Conservation (phyloP, 257 asterid species). For the Leonotis leonurus region DNA sequence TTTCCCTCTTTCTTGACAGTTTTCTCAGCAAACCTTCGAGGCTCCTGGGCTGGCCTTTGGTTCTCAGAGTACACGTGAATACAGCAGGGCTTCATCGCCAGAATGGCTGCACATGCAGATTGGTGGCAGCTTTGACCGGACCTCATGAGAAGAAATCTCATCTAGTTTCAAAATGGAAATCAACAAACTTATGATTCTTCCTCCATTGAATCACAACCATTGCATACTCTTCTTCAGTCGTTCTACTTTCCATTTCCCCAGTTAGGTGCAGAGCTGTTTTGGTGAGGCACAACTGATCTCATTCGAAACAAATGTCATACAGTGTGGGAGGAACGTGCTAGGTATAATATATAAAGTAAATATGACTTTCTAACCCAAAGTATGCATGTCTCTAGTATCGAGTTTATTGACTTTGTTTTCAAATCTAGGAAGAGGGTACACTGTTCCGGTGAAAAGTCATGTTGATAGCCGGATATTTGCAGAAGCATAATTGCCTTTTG, state of each 20-base stretch:
- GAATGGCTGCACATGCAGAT: constrained; percentile 96
- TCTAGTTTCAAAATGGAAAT: background rate
- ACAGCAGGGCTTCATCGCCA: constrained; percentile 51
- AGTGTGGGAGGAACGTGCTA: too few relatives aligned
- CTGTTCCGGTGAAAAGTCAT: too few relatives aligned
- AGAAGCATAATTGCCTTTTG: too few relatives aligned
- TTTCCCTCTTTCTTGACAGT: constrained; percentile 32
- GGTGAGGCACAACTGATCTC: background rate
- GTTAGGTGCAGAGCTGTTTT: constrained; percentile 9
- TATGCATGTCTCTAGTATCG: too few relatives aligned
- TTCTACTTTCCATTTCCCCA: constrained; percentile 7
- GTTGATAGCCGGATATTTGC: too few relatives aligned
- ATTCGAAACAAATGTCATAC: too few relatives aligned
- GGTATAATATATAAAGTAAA: too few relatives aligned
- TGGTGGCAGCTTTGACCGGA: constrained; percentile 70
- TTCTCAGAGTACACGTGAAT: constrained; percentile 55
- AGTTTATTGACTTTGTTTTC: too few relatives aligned
- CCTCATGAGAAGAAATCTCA: constrained; percentile 26
- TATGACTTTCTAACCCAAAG: too few relatives aligned
- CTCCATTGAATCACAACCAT: constrained; percentile 3
- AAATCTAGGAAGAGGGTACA: too few relatives aligned
- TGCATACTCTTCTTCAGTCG: constrained; percentile 13
- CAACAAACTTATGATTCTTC: constrained; percentile 11
- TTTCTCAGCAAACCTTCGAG: constrained; percentile 51
- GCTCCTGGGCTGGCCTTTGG: constrained; percentile 48